phyloP scores from a whole-genome alignment of 2,329 filamentous ascomycete species.

The Metarhizium anisopliae region DNA sequence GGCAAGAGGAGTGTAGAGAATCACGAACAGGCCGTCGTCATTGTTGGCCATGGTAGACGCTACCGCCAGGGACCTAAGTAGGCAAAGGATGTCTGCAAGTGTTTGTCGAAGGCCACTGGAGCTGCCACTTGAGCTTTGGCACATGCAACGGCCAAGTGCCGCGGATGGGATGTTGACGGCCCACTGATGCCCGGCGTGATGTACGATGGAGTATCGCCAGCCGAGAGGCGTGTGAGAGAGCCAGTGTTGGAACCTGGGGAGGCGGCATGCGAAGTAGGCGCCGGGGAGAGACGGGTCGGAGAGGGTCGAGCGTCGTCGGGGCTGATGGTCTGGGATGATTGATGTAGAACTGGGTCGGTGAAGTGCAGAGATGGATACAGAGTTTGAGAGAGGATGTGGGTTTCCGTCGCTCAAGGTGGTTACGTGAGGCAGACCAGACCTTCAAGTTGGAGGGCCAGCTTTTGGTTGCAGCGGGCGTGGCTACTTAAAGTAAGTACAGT shows the following conservation, averaged over 20 bases:
- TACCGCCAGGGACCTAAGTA: slow-evolving; percentile 4
- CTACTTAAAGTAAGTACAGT: too few species aligned
- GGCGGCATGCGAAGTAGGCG: slow-evolving; percentile 3
- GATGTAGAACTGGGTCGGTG: background rate
- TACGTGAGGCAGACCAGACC: slow-evolving; percentile 3
- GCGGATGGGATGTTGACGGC: background rate
- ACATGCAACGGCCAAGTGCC: background rate
- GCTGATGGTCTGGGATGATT: background rate
- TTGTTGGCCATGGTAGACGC: slow-evolving; percentile 40
- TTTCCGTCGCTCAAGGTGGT: background rate
- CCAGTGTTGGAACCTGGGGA: background rate
- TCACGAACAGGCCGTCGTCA: slow-evolving; percentile 41
- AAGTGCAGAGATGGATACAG: background rate
- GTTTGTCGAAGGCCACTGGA: background rate
- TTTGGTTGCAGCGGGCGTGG: background rate
- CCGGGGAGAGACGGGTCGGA: background rate
- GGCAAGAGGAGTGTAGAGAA: background rate
- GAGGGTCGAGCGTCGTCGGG: background rate
- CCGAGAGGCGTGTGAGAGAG: slow-evolving; percentile 7
- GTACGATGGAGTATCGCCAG: slow-evolving; percentile 2
- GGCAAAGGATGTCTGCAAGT: background rate
- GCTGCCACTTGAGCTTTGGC: background rate
- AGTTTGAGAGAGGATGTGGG: background rate
- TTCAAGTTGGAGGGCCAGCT: background rate
- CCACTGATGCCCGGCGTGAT: slow-evolving; percentile 4